phyloP scores from a whole-genome alignment of 148 eudicot species.

The Vaccinium myrtillus region DNA sequence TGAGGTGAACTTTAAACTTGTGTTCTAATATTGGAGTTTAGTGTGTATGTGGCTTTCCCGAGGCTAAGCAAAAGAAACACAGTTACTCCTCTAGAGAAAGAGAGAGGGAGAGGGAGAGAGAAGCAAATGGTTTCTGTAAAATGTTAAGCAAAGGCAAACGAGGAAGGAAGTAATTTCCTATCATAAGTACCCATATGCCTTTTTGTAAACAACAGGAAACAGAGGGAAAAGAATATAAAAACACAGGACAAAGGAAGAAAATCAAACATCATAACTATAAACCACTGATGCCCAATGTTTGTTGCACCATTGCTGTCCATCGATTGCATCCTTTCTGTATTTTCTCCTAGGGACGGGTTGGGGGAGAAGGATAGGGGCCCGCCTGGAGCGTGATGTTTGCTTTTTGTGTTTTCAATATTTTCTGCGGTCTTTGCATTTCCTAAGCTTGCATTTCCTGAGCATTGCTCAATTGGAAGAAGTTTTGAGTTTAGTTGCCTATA shows the following conservation, averaged over 20 bases:
- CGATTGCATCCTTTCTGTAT: background rate
- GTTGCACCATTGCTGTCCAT: background rate
- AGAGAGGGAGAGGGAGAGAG: conserved; percentile 2
- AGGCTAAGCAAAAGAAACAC: background rate
- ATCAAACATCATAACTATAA: background rate
- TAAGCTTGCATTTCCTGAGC: background rate
- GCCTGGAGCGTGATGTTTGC: background rate
- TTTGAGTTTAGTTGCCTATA: background rate
- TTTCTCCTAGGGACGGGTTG: background rate
- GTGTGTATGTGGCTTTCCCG: background rate
- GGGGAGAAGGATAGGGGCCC: background rate
- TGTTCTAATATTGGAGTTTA: conserved; percentile 4
- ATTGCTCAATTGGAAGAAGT: background rate
- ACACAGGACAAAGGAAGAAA: background rate
- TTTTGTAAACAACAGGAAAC: background rate
- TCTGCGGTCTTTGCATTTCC: conserved; percentile 4
- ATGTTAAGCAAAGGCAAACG: background rate
- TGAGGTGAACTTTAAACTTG: conserved; percentile 49
- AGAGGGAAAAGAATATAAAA: background rate
- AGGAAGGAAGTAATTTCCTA: background rate
- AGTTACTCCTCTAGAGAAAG: background rate
- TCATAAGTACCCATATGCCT: background rate
- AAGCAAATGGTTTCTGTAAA: background rate
- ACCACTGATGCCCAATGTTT: background rate
- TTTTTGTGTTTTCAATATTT: background rate